Conservation (phyloP, 2,329 filamentous ascomycete species). For the Claviceps capensis region DNA sequence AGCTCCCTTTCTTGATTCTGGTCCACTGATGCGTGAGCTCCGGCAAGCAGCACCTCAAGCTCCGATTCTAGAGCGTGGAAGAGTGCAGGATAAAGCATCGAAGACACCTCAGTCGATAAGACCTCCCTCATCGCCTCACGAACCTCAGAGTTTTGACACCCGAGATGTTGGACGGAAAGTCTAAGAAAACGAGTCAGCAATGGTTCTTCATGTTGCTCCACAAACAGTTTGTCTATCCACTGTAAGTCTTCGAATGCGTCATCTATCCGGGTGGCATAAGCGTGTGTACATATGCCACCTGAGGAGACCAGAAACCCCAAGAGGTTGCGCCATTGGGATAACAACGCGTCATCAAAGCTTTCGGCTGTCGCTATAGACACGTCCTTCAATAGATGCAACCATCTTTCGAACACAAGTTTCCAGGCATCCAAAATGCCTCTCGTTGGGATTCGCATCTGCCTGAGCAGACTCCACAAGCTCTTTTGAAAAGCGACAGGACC, state of each 20-base stretch:
- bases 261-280: conserved; percentile 41
- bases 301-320: conserved; percentile 56
- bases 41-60: conserved; percentile 48
- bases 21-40: conserved; percentile 35
- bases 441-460: conserved; percentile 47
- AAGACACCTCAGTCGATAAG: conserved; percentile 49
- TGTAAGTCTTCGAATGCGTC: conserved; percentile 42
- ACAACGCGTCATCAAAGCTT: conserved; percentile 37
- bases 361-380: conserved; percentile 41
- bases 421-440: conserved; percentile 54
- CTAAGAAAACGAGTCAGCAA: conserved; percentile 46
- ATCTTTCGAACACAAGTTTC: conserved; percentile 51
- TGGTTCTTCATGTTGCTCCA: conserved; percentile 47
- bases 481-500: conserved; percentile 59
- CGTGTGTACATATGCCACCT: conserved; percentile 50
- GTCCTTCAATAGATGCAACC: conserved; percentile 50
- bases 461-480: conserved; percentile 43
- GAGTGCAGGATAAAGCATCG: conserved; percentile 45
- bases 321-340: conserved; percentile 55
- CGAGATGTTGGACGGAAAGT: conserved; percentile 50
- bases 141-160: conserved; percentile 49
- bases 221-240: conserved; percentile 50
- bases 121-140: conserved; percentile 55
- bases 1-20: conserved; percentile 46
- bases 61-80: conserved; percentile 54